Conservation (phyloP, 1,139 yeast genomes). For the Suhomyces guaymorum region DNA sequence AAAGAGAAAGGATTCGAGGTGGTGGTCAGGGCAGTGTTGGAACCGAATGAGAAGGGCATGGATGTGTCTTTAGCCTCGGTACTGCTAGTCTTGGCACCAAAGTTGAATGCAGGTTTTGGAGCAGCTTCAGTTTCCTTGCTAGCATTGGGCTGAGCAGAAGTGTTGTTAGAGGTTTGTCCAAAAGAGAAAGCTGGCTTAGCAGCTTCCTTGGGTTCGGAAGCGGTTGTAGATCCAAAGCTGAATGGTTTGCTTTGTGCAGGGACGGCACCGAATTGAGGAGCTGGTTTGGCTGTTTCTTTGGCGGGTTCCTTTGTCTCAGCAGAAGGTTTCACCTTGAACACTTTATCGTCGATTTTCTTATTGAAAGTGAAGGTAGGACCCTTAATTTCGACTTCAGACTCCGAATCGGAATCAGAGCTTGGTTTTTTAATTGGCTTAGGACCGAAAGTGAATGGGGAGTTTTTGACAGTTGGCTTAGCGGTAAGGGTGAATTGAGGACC, state of each 20-base stretch:
- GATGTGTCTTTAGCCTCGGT: too few species aligned
- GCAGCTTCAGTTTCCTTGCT: too few species aligned
- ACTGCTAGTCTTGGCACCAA: neutral
- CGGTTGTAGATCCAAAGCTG: too few species aligned
- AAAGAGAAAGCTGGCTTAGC: conserved; percentile 19
- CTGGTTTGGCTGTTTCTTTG: too few species aligned
- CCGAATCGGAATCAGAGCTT: conserved; percentile 49
- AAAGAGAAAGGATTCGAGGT: too few species aligned
- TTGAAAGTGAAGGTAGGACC: conserved; percentile 66
- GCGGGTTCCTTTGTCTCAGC: conserved; percentile 3
- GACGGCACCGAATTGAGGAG: too few species aligned
- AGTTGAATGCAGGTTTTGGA: conserved; percentile 9
- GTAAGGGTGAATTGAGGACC: conserved; percentile 66
- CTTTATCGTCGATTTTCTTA: conserved; percentile 48
- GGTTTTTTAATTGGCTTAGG: conserved; percentile 44
- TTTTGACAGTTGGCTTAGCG: conserved; percentile 54
- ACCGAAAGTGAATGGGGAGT: conserved; percentile 59
- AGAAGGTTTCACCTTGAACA: conserved; percentile 41
- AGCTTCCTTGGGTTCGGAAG: too few species aligned
- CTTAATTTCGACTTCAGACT: conserved; percentile 57
- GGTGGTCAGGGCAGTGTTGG: too few species aligned
- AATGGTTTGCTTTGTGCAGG: too few species aligned
- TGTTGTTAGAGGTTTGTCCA: conserved; percentile 5
- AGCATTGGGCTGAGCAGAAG: conserved; percentile 3
- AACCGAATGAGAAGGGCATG: too few species aligned